Evolutionary conservation across 2,329 filamentous ascomycete genomes (phyloP).

Genomic region (Nothophoma quercina): DNA sequence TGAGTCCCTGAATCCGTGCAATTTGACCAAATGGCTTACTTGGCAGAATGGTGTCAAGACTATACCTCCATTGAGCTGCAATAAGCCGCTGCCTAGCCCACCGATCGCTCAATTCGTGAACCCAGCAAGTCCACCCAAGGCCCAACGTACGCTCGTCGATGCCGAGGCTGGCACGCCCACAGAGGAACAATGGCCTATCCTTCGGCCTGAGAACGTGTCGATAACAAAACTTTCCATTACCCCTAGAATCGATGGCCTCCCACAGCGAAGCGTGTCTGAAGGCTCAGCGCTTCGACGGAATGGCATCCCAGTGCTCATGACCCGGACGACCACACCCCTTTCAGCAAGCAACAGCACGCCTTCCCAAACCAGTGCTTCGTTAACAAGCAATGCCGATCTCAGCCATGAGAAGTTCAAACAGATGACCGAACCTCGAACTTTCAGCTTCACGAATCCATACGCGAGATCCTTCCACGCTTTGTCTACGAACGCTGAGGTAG

Average conservation of each 20-base stretch:
- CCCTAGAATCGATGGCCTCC: background rate
- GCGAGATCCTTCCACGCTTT: conserved; percentile 20
- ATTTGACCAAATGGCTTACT: conserved; percentile 8
- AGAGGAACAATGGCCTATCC: conserved; percentile 37
- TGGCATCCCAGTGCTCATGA: background rate
- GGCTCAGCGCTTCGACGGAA: conserved; percentile 1
- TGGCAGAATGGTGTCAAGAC: conserved; percentile 10
- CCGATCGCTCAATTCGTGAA: conserved; percentile 45
- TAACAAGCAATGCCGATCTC: background rate
- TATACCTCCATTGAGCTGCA: conserved; percentile 8
- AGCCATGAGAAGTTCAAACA: background rate
- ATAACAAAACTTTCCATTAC: background rate
- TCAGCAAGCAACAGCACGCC: background rate
- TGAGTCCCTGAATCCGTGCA: too few species aligned
- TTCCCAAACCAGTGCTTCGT: background rate
- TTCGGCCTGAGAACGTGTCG: conserved; percentile 33
- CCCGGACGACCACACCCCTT: background rate
- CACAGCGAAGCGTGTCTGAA: conserved; percentile 13
- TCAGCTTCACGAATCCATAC: conserved; percentile 11
- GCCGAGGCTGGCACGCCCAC: conserved; percentile 45
- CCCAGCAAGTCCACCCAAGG: conserved; percentile 44
- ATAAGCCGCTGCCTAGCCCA: conserved; percentile 52
- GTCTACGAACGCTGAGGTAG: conserved; percentile 14
- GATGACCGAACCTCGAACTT: background rate
- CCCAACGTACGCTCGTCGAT: conserved; percentile 50